Conservation (phyloP, 2,329 filamentous ascomycete genomes). For the Ilyonectria sp. region DNA sequence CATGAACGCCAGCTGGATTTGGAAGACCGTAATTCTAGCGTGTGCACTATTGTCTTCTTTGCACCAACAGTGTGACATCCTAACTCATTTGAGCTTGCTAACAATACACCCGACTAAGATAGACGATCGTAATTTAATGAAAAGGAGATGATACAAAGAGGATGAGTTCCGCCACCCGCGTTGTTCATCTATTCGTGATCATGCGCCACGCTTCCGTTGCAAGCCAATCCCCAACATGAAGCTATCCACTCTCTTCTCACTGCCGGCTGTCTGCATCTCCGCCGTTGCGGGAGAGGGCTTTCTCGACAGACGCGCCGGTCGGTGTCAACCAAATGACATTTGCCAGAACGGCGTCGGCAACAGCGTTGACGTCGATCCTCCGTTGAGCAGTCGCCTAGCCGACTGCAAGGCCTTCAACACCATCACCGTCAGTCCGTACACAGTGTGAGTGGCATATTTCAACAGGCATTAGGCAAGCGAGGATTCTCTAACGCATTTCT, state of each 20-base stretch:
- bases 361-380: background rate
- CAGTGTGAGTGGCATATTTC: background rate
- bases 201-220: background rate
- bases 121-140: too few relatives aligned
- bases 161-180: too few relatives aligned
- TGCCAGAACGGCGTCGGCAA: constrained; percentile 9
- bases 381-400: constrained; percentile 6
- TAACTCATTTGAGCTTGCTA: too few relatives aligned
- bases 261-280: background rate
- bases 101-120: too few relatives aligned
- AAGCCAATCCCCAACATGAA: background rate
- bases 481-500: background rate
- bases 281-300: background rate
- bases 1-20: too few relatives aligned
- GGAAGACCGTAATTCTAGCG: too few relatives aligned
- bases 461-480: rapidly evolving
- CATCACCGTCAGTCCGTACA: constrained; percentile 28
- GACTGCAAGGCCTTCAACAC: constrained; percentile 25
- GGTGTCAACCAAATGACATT: background rate
- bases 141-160: too few relatives aligned
- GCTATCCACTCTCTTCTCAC: background rate
- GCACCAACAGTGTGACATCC: too few relatives aligned
- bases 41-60: too few relatives aligned
- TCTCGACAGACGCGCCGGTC: background rate
- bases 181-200: too few relatives aligned